Conservation (phyloP, 2,329 filamentous ascomycete species). For the Cercospora sp. region DNA sequence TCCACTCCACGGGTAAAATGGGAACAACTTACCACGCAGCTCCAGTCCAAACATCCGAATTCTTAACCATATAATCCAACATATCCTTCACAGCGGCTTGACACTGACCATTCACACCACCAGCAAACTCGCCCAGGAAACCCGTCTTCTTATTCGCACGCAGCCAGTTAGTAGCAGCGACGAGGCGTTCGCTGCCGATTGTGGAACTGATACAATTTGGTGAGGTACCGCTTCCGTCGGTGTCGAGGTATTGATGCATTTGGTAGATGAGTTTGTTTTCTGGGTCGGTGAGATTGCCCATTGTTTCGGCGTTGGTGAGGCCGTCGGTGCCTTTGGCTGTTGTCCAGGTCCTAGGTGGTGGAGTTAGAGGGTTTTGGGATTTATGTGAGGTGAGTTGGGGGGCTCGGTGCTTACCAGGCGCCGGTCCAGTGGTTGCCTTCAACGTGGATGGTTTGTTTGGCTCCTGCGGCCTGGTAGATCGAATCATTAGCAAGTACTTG, state of each 20-base stretch:
- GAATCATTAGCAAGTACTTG: neutral
- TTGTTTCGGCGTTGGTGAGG: slow-evolving; percentile 46
- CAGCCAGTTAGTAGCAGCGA: slow-evolving; percentile 56
- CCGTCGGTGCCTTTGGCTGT: slow-evolving; percentile 43
- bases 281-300: slow-evolving; percentile 54
- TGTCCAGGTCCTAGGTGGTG: slow-evolving; percentile 47
- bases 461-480: slow-evolving; percentile 39
- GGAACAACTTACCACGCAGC: slow-evolving; percentile 44
- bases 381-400: too few relatives aligned
- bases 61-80: slow-evolving; percentile 50
- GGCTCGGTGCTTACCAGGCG: slow-evolving; percentile 43
- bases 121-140: slow-evolving; percentile 58
- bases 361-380: neutral
- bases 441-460: slow-evolving; percentile 60
- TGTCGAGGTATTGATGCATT: slow-evolving; percentile 64
- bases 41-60: slow-evolving; percentile 56
- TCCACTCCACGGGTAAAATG: neutral
- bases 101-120: slow-evolving; percentile 53
- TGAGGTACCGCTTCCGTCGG: slow-evolving; percentile 55
- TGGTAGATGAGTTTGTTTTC: slow-evolving; percentile 58
- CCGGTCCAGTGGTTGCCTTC: slow-evolving; percentile 56
- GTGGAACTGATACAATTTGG: slow-evolving; percentile 53
- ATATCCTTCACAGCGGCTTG: slow-evolving; percentile 53
- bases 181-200: slow-evolving; percentile 55
- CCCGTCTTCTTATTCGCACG: slow-evolving; percentile 54